Evolutionary conservation across 441 rosid species (phyloP), one percentile per base, ranked within the genome.

Genomic region (Adansonia madagascariensis): DNA sequence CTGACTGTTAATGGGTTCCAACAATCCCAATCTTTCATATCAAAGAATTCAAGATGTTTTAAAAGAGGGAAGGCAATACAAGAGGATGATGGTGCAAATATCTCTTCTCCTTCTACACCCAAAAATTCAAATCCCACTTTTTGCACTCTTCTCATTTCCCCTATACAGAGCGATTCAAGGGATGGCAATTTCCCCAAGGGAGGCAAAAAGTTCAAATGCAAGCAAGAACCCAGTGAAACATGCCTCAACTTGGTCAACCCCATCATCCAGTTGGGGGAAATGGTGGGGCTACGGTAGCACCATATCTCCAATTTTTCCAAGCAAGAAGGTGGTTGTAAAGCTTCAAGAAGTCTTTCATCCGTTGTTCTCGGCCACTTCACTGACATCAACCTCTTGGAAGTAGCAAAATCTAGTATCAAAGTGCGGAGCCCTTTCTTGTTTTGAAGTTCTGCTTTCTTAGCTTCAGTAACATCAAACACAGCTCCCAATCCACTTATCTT

Each of bases 381-480:
- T 0, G 41, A 12, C 18, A 22, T 22, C 6, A 22, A 47, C 2
- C 41, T 57, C 6, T 68, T 35, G 6, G 57, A 12, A 2, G 12
- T 22, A 12, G 41, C 3, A 47, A 68, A 68, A 12, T 68, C 73
- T 24, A 55, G 41, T 15, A 18, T 67, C 18, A 59, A 20, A 59
- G 49, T 15, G 18, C 22, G 59, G 11, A 69, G 78, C 3, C 72
- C 57, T 50, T 60, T 61, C 80, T 78, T 83, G 35, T 72, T 75
- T 12, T 66, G 11, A 39, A 79, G 80, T 8, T 77, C 68, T 39
- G 79, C 79, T 63, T 39, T 76, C 73, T 70, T 71, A 8, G 78
- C 85, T 64, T 75, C 87, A 43, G 52, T 14, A 2, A 46, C 77
- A 75, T 43, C 67, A 3, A 18, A 17, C 18, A 39, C 65, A 24